Percentiles rank a stretch among this genome's conserved stretches.
phyloP scores from a whole-genome alignment of 148 eudicot genomes.

The Chenopodium album region DNA sequence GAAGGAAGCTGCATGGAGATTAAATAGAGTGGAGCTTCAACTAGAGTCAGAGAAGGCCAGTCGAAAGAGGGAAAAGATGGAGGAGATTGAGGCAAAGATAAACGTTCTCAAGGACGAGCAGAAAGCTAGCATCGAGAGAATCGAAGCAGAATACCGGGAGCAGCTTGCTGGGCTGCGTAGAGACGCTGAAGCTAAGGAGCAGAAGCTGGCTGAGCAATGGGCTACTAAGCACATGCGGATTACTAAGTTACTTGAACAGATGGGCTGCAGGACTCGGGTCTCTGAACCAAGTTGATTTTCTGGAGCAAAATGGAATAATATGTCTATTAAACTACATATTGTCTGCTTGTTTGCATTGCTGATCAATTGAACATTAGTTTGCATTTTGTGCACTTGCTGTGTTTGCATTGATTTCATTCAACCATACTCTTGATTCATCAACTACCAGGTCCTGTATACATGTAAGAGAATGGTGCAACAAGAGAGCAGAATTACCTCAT shows the following conservation, averaged over 20 bases:
- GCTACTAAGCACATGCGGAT: slow-evolving; percentile 64
- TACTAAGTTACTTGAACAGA: slow-evolving; percentile 66
- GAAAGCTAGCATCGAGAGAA: slow-evolving; percentile 52
- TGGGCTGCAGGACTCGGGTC: slow-evolving; percentile 48
- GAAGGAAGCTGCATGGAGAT: slow-evolving; percentile 90
- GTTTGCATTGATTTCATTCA: background rate
- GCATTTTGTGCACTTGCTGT: background rate
- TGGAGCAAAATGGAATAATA: background rate
- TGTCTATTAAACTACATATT: background rate
- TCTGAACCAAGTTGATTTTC: slow-evolving; percentile 37
- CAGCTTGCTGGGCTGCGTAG: slow-evolving; percentile 67
- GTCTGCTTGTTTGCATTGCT: slow-evolving; percentile 10
- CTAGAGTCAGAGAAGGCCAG: slow-evolving; percentile 70
- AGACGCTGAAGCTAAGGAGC: slow-evolving; percentile 89
- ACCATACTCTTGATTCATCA: background rate
- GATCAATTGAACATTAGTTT: slow-evolving; percentile 1
- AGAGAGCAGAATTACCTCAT: background rate
- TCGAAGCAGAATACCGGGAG: slow-evolving; percentile 77
- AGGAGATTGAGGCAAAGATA: slow-evolving; percentile 71
- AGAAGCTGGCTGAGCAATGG: slow-evolving; percentile 89
- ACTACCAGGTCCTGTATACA: background rate
- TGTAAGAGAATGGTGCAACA: background rate
- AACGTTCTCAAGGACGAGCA: slow-evolving; percentile 73
- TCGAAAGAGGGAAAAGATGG: slow-evolving; percentile 63
- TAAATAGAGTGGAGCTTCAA: slow-evolving; percentile 78